Evolutionary conservation across 2,329 filamentous ascomycete species (phyloP).

Genomic region (Knufia fluminis): DNA sequence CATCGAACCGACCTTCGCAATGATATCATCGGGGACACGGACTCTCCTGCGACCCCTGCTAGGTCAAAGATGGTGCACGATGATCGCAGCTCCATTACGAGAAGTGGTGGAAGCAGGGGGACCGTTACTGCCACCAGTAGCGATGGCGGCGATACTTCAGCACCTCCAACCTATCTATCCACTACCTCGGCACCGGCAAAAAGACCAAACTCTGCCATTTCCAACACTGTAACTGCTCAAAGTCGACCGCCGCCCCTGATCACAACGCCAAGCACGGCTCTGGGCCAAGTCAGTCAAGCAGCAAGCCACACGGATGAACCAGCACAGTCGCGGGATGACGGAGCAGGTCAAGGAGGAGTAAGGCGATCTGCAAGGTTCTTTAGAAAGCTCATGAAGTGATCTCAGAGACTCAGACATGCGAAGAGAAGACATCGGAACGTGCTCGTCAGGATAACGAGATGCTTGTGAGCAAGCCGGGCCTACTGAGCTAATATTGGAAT

Average conservation of each 20-base stretch:
- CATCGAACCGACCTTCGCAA: neutral
- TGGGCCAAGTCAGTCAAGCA: neutral
- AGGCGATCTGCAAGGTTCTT: conserved; percentile 1
- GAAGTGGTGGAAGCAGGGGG: neutral
- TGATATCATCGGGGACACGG: neutral
- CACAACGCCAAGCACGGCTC: neutral
- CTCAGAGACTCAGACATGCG: too few species aligned
- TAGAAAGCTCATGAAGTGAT: neutral
- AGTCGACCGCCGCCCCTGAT: neutral
- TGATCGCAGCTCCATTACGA: neutral
- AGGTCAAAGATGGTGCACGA: neutral
- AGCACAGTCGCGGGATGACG: neutral
- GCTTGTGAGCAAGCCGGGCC: too few species aligned
- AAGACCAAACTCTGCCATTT: neutral
- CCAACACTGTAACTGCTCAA: neutral
- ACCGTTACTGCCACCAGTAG: neutral
- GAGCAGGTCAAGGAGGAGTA: neutral
- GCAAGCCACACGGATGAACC: neutral
- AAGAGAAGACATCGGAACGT: too few species aligned
- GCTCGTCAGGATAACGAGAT: too few species aligned
- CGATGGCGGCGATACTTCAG: neutral
- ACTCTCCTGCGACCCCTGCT: neutral
- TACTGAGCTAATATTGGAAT: too few species aligned
- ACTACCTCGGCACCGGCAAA: neutral
- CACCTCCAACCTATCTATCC: neutral